Base-by-base conservation (phyloP, 1,284 basidiomycete genomes). In the Agroathelia rolfsii region DNA sequence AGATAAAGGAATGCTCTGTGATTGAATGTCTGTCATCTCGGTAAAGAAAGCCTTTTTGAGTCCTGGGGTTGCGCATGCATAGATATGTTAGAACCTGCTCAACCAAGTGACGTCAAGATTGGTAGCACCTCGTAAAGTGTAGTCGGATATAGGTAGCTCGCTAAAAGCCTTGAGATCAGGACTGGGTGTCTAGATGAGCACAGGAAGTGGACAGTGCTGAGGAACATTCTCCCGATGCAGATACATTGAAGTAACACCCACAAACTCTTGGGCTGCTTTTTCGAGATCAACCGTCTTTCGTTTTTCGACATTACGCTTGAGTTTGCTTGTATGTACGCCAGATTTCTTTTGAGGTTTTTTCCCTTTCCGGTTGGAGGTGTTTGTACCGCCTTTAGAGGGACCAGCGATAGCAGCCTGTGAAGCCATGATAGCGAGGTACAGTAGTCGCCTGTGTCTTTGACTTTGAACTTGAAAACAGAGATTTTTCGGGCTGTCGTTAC, bases 31-130 rank as follows among this genome's bases (percentile, higher is more conserved):
- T 0, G 92, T 95, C 69, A 92, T 85, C 14, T 81, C 69, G 20
- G 80, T 67, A 49, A 92, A 95, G 50, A 79, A 88, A 1, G 79
- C 74, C 41, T 85, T 83, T 58, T 85, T 87, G 25, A 95, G 64
- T 11, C 89, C 87, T 83, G 41, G 20, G 17, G 9, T 30, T 25
- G 14, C n/a, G 27, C 14, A 40, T 22, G 22, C 3, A 29, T 15
- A 12, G 19, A 24, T 14, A 16, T 28, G 8, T 18, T 27, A 21
- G 25, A 26, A 6, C 36, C 9, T 33, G 12, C 27, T 16, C 9
- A 28, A 11, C 28, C 14, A 16, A 19, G 3, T 22, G 20, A 34
- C 33, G 11, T 30, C 20, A n/a, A 10, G 11, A 12, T 33, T 13
- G 16, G n/a, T 46, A 62, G 23, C 34, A 75, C 80, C 81, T 56